Evolutionary conservation across 2,329 filamentous ascomycete species (phyloP).

Genomic region (Colletotrichum ledebouriae): DNA sequence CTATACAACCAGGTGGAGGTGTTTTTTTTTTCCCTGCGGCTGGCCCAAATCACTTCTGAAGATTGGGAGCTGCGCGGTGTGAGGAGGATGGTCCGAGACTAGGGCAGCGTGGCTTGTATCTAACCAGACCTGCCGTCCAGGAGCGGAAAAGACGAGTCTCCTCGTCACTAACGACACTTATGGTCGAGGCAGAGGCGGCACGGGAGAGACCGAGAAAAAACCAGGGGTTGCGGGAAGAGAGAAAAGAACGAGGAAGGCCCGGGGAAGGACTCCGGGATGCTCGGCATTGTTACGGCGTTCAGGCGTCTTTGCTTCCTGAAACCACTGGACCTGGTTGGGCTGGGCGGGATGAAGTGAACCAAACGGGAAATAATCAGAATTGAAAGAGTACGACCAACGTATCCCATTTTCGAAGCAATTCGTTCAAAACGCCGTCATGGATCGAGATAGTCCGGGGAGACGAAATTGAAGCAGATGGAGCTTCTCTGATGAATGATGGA

Average conservation of each 20-base stretch:
- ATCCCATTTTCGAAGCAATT: conserved; percentile 13
- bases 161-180: conserved; percentile 34
- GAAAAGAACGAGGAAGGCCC: conserved; percentile 23
- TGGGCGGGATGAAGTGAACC: conserved; percentile 40
- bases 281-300: conserved; percentile 43
- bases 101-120: conserved; percentile 12
- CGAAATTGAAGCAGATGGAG: not conserved
- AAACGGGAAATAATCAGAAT: conserved; percentile 41
- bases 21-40: not conserved
- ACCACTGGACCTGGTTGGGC: conserved; percentile 42
- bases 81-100: conserved; percentile 24
- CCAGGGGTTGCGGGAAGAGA: not conserved
- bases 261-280: conserved; percentile 28
- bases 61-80: conserved; percentile 1
- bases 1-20: conserved; percentile 32
- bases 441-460: not conserved
- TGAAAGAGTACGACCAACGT: conserved; percentile 37
- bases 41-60: conserved; percentile 24
- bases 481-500: too few relatives aligned
- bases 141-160: not conserved
- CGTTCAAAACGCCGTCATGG: too few relatives aligned
- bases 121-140: conserved; percentile 17
- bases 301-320: conserved; percentile 43
- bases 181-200: conserved; percentile 34
- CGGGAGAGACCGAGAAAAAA: conserved; percentile 1